Conservation (phyloP, 2,329 filamentous ascomycete genomes). For the Aspergillus eucalypticola region DNA sequence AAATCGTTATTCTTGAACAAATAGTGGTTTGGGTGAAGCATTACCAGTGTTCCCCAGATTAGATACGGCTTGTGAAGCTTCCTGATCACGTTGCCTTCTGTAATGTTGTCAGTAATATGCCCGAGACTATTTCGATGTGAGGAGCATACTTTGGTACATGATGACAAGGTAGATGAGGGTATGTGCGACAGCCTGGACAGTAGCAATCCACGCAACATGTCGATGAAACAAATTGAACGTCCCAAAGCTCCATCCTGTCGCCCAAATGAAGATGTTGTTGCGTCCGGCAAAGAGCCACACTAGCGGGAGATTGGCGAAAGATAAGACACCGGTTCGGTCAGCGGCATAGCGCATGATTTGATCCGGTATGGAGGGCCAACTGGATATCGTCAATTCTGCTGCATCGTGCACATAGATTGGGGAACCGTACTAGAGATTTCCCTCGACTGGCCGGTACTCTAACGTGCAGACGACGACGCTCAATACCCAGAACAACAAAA, state of each 20-base stretch:
- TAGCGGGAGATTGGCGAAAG: conserved; percentile 63
- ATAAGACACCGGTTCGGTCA: conserved; percentile 65
- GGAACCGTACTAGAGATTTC: conserved; percentile 50
- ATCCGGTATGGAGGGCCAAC: conserved; percentile 28
- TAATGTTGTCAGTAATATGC: not conserved
- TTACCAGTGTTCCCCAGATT: conserved; percentile 34
- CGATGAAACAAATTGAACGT: conserved; percentile 69
- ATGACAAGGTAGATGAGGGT: conserved; percentile 59
- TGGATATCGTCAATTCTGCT: conserved; percentile 15
- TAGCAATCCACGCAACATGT: conserved; percentile 64
- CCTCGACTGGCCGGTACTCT: conserved; percentile 48
- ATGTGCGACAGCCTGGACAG: conserved; percentile 63
- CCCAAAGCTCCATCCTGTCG: conserved; percentile 68
- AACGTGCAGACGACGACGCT: conserved; percentile 47
- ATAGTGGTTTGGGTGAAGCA: not conserved
- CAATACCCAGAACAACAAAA: conserved; percentile 48
- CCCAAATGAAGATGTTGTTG: conserved; percentile 66
- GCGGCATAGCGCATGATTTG: conserved; percentile 59
- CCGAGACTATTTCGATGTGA: not conserved
- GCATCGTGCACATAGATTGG: too few relatives aligned
- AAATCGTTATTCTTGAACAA: not conserved
- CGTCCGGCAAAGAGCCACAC: conserved; percentile 68
- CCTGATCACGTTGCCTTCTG: conserved; percentile 29
- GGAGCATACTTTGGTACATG: conserved; percentile 27
- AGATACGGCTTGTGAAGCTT: conserved; percentile 32